Conservation (phyloP, 148 eudicot genomes). For the Dianthus caryophyllus region DNA sequence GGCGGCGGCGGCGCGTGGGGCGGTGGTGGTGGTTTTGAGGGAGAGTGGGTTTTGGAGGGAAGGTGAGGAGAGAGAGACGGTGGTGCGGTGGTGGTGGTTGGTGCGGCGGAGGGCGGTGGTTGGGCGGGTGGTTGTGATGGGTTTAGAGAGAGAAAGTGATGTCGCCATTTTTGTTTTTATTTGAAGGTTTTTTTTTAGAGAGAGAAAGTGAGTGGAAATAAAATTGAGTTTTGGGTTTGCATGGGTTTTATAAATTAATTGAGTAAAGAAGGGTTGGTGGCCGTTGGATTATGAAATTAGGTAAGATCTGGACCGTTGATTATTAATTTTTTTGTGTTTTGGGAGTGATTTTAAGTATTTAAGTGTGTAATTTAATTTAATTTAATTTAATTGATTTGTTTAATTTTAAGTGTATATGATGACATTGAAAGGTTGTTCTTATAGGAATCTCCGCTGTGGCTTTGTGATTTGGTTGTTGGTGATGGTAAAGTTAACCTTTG, state of each 20-base stretch:
- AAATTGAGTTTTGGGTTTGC: neutral
- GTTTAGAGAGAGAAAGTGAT: constrained; percentile 51
- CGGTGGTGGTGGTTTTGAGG: constrained; percentile 32
- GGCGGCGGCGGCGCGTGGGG: constrained; percentile 28
- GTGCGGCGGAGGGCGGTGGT: constrained; percentile 21
- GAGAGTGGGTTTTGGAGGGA: constrained; percentile 34
- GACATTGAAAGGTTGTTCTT: too few relatives aligned
- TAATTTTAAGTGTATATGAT: too few relatives aligned
- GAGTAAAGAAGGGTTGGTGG: constrained; percentile 22
- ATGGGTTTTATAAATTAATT: neutral
- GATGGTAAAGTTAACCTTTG: neutral
- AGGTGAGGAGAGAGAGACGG: constrained; percentile 31
- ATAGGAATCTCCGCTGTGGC: neutral
- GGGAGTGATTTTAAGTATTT: too few relatives aligned
- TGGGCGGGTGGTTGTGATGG: constrained; percentile 30
- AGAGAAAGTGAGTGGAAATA: neutral
- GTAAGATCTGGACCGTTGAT: constrained; percentile 13
- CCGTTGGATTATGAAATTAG: constrained; percentile 1
- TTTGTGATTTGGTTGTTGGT: neutral
- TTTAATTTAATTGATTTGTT: neutral
- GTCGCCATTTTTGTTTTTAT: constrained; percentile 51
- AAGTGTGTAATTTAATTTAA: too few relatives aligned
- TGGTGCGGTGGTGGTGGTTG: constrained; percentile 22
- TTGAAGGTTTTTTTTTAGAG: neutral
- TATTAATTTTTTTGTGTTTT: neutral